These are phyloP conservation scores for Agaricus bisporus DNA, from an alignment of 768 basidiomycete genomes.

Conservation along the genomic window DNA sequence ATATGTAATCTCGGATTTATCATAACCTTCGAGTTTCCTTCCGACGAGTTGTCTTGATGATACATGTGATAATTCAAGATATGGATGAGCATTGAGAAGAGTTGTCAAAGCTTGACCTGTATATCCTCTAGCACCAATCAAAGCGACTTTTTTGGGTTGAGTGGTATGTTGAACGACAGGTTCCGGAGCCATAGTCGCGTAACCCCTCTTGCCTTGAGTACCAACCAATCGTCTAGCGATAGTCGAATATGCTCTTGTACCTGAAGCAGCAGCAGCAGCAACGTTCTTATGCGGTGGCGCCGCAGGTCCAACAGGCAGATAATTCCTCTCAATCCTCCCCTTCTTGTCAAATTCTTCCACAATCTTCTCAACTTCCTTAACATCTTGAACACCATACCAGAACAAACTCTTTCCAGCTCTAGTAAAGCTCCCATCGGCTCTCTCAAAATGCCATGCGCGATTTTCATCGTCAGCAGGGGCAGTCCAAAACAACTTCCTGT, in stretches of 20 bases:
- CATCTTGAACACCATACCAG: constrained; percentile 95
- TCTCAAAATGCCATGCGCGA: constrained; percentile 97
- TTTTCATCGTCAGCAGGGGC: constrained; percentile 94
- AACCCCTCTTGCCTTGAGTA: constrained; percentile 55
- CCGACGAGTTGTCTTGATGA: constrained; percentile 95
- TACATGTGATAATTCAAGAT: constrained; percentile 88
- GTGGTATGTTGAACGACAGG: constrained; percentile 31
- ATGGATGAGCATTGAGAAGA: constrained; percentile 83
- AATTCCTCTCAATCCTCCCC: constrained; percentile 81
- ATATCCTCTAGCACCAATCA: constrained; percentile 94
- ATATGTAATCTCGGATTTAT: constrained; percentile 62
- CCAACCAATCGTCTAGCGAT: constrained; percentile 33
- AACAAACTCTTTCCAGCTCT: constrained; percentile 90
- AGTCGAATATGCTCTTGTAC: constrained; percentile 55
- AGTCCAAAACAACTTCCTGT: constrained; percentile 96
- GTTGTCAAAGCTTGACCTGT: constrained; percentile 90
- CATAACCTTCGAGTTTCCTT: constrained; percentile 70
- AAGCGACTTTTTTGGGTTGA: constrained; percentile 81
- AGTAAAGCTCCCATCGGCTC: constrained; percentile 96
- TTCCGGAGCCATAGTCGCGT: constrained; percentile 59
- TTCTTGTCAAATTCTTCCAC: constrained; percentile 72
- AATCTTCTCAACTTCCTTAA: constrained; percentile 84
- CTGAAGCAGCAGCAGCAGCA: constrained; percentile 25
- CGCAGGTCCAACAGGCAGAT: constrained; percentile 81
- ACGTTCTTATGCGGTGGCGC: constrained; percentile 47